Evolutionary conservation across 2,329 filamentous ascomycete species (phyloP), one percentile per base, ranked within the genome.

Genomic region (Bipolaris victoriae): DNA sequence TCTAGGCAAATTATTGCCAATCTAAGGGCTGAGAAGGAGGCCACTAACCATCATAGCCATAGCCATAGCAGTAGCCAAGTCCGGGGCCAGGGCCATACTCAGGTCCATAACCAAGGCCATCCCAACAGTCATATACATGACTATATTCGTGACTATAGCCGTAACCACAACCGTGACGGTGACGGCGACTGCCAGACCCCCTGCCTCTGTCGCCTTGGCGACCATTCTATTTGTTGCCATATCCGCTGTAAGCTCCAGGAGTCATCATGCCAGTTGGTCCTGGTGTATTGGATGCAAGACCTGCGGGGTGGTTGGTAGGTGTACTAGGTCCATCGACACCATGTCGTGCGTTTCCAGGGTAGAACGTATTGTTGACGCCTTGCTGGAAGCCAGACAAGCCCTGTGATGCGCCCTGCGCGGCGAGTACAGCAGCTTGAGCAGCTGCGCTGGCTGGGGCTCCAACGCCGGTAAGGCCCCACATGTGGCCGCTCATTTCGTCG

Each of bases 381-480:
- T 57, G 55, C 11, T 73, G 69, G 46, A 73, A 74, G 5, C 70
- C 70, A 1, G 62, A 51, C 11, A 73, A 45, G 11, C 54, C 68
- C 45, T 74, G 71, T n/a, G 55, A 49, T 54, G 65, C 68, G 47
- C 76, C 79, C 54, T 78, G 78, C 52, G 79, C 79, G 15, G 79
- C 79, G 24, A 80, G 73, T 16, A 74, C 71, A 49, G 75, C 73
- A 62, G 71, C 70, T 66, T 82, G 66, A n/a, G 78, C 83, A 69
- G 77, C 85, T 80, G 80, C 86, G 65, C 90, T 84, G 2, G 81
- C 81, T 18, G 81, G 81, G 13, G 79, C 75, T 9, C 78, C 76
- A 10, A 83, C 80, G 29, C 78, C 89, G 50, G 92, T 93, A 9
- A 98, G 82, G 10, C 94, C 94, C 90, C 94, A 98, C 67, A 97